phyloP scores from a whole-genome alignment of 2,329 filamentous ascomycete genomes.

The Clonostachys chloroleuca region DNA sequence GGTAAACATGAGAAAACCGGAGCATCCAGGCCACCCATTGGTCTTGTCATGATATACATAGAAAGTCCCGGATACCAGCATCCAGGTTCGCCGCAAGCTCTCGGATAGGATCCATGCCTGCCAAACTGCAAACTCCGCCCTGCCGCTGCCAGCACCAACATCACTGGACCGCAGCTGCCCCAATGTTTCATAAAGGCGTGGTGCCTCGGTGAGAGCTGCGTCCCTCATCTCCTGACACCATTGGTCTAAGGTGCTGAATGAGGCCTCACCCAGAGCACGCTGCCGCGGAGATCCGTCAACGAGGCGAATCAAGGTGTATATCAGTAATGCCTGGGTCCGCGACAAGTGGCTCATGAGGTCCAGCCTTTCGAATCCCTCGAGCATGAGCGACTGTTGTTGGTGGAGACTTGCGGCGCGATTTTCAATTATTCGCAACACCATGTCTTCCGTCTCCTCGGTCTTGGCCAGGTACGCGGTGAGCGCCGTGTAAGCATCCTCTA shows the following conservation, averaged over 20 bases:
- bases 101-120: constrained; percentile 23
- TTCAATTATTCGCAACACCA: constrained; percentile 11
- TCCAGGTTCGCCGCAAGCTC: constrained; percentile 19
- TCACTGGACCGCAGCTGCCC: background rate
- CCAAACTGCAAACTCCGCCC: constrained; percentile 7
- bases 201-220: constrained; percentile 2
- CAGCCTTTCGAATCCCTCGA: constrained; percentile 11
- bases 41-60: background rate
- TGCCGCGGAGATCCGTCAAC: constrained; percentile 12
- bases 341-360: constrained; percentile 8
- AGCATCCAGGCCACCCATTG: too few relatives aligned
- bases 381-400: background rate
- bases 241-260: constrained; percentile 6
- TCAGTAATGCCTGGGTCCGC: constrained; percentile 12
- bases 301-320: constrained; percentile 13
- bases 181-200: background rate
- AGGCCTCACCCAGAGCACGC: constrained; percentile 10
- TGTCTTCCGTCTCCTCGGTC: constrained; percentile 12
- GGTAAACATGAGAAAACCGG: constrained; percentile 11
- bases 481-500: constrained; percentile 12
- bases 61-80: constrained; percentile 10
- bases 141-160: too few relatives aligned
- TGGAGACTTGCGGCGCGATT: constrained; percentile 2
- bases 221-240: constrained; percentile 8
- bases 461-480: constrained; percentile 12